A percentile compares a stretch with the other conserved stretches of the same genome.
Conservation (phyloP, 805 yeast species). For the Saccharomycopsis fermentans region DNA sequence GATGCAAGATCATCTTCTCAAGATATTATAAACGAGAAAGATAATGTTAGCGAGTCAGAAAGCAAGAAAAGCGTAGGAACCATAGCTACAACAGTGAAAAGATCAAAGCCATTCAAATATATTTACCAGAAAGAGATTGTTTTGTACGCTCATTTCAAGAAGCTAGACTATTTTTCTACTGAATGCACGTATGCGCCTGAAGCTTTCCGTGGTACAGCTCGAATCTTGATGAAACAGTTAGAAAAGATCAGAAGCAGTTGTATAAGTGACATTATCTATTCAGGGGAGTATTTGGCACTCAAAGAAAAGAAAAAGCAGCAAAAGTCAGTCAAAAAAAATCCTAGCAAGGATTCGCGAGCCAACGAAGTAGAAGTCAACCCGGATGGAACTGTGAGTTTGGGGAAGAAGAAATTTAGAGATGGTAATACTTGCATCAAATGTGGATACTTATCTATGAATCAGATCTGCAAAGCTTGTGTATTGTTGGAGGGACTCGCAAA, state of each 20-base stretch:
- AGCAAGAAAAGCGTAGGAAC: conserved; percentile 20
- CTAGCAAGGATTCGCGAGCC: conserved; percentile 13
- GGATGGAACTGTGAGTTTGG: conserved; percentile 52
- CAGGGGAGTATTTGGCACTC: conserved; percentile 79
- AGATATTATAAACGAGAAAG: background rate
- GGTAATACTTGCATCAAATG: conserved; percentile 80
- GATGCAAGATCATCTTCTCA: background rate
- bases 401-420: conserved; percentile 34
- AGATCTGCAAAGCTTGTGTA: conserved; percentile 87
- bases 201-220: conserved; percentile 95
- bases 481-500: conserved; percentile 75
- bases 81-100: conserved; percentile 35
- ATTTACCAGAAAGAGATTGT: conserved; percentile 96
- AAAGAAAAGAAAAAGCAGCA: conserved; percentile 36
- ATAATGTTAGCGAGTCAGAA: background rate
- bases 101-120: conserved; percentile 94
- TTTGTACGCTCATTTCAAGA: conserved; percentile 90
- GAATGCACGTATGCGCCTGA: conserved; percentile 98
- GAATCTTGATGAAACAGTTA: conserved; percentile 80
- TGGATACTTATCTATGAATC: conserved; percentile 84
- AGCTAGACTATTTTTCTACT: conserved; percentile 90
- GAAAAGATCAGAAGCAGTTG: conserved; percentile 89
- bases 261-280: conserved; percentile 85
- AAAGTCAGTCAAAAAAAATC: conserved; percentile 26
- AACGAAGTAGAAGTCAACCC: conserved; percentile 42